phyloP scores from a whole-genome alignment of 768 basidiomycete genomes.

The Serendipita indica region DNA sequence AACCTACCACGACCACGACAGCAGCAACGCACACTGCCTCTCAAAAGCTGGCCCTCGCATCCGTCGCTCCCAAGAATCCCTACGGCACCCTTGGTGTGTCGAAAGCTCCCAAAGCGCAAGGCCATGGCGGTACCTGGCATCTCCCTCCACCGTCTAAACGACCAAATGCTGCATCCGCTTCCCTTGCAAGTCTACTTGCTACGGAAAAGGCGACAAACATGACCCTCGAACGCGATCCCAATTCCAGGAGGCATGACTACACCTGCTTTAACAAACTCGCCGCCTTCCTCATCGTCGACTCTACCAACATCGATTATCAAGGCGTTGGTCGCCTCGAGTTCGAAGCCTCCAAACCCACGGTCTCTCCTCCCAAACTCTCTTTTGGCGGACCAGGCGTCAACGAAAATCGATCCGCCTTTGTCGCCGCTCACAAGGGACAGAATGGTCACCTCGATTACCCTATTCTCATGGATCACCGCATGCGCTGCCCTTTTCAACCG shows the following conservation, averaged over 20 bases:
- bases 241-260: constrained; percentile 73
- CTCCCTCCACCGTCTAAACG: background rate
- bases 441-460: constrained; percentile 59
- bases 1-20: too few species aligned
- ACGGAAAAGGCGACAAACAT: constrained; percentile 74
- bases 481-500: constrained; percentile 7
- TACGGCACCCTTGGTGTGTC: background rate
- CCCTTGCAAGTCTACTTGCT: constrained; percentile 34
- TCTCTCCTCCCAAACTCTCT: background rate
- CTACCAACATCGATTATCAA: constrained; percentile 29
- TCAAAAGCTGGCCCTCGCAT: background rate
- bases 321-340: background rate
- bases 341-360: background rate
- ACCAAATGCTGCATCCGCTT: constrained; percentile 17
- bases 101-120: background rate
- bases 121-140: too few species aligned
- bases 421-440: constrained; percentile 61
- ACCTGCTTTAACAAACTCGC: constrained; percentile 66
- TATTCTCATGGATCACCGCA: constrained; percentile 29
- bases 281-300: constrained; percentile 84
- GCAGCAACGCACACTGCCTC: too few species aligned
- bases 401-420: constrained; percentile 35
- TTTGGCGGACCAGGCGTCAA: background rate
- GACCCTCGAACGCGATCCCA: constrained; percentile 81
- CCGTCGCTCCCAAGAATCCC: background rate